Conservation (phyloP, 1,284 basidiomycete species). For the Cerrena zonata region DNA sequence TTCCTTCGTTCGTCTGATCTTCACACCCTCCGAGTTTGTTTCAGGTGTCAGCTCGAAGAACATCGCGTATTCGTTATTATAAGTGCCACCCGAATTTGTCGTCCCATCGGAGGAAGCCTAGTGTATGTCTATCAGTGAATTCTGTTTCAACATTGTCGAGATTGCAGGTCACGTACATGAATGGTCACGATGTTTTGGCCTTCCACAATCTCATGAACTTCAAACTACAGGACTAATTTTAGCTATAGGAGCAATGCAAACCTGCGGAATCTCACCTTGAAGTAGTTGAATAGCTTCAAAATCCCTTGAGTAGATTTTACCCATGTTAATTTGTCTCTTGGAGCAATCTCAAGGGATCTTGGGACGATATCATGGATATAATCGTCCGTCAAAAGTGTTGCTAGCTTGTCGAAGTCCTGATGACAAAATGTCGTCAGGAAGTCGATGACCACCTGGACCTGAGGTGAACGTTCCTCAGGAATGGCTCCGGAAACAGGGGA, state of each 20-base stretch:
- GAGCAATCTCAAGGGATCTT: not conserved
- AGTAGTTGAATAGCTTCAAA: not conserved
- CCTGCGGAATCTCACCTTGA: not conserved
- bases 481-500: not conserved
- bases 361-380: not conserved
- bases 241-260: not conserved
- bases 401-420: not conserved
- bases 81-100: not conserved
- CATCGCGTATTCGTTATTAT: constrained; percentile 1
- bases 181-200: not conserved
- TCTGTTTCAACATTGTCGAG: not conserved
- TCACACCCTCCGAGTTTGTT: not conserved
- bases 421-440: not conserved
- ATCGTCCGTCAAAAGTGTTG: not conserved
- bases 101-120: not conserved
- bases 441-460: not conserved
- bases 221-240: not conserved
- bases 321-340: not conserved
- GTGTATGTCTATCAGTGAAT: not conserved
- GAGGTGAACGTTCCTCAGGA: not conserved
- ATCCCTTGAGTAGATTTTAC: not conserved
- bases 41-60: not conserved
- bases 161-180: not conserved
- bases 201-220: not conserved
- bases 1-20: not conserved